Percentiles rank a stretch among this genome's conserved stretches.
Conservation (phyloP, 2,329 filamentous ascomycete species). For the Septoria linicola region DNA sequence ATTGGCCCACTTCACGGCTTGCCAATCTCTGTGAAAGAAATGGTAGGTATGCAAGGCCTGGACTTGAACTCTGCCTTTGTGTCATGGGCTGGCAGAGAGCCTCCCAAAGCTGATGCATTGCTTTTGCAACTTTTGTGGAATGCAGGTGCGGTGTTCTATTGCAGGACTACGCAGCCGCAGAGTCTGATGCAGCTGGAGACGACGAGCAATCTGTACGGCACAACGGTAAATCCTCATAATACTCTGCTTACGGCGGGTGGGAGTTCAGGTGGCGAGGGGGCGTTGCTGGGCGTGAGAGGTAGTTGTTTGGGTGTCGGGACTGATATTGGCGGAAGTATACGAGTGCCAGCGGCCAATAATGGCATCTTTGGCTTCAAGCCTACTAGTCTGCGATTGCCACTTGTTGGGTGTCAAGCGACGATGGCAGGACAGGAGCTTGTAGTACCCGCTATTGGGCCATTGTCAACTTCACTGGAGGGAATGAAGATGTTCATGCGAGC, state of each 20-base stretch:
- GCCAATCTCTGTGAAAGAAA: slow-evolving; percentile 56
- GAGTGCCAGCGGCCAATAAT: slow-evolving; percentile 79
- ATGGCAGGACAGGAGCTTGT: background rate
- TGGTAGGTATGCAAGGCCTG: slow-evolving; percentile 4
- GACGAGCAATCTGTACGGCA: slow-evolving; percentile 42
- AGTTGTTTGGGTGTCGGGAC: slow-evolving; percentile 61
- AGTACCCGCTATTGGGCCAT: slow-evolving; percentile 43
- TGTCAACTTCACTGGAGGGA: slow-evolving; percentile 55
- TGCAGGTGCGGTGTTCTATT: slow-evolving; percentile 51
- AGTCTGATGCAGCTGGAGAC: slow-evolving; percentile 37
- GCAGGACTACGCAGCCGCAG: slow-evolving; percentile 57
- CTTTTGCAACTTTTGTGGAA: slow-evolving; percentile 40
- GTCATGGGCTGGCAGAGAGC: slow-evolving; percentile 27
- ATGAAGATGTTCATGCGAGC: slow-evolving; percentile 55
- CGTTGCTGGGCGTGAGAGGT: slow-evolving; percentile 58
- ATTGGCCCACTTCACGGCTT: slow-evolving; percentile 51
- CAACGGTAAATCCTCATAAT: slow-evolving; percentile 62
- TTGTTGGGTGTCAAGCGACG: background rate
- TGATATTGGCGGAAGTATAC: slow-evolving; percentile 62
- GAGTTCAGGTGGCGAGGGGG: slow-evolving; percentile 64
- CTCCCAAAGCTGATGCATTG: slow-evolving; percentile 43
- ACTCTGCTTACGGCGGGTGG: slow-evolving; percentile 61
- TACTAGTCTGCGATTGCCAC: background rate
- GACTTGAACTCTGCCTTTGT: slow-evolving; percentile 46
- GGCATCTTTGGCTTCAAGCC: slow-evolving; percentile 35